A percentile compares a stretch with the other conserved stretches of the same genome.
Conservation (phyloP, 257 asterid genomes). For the Ilex asprella region DNA sequence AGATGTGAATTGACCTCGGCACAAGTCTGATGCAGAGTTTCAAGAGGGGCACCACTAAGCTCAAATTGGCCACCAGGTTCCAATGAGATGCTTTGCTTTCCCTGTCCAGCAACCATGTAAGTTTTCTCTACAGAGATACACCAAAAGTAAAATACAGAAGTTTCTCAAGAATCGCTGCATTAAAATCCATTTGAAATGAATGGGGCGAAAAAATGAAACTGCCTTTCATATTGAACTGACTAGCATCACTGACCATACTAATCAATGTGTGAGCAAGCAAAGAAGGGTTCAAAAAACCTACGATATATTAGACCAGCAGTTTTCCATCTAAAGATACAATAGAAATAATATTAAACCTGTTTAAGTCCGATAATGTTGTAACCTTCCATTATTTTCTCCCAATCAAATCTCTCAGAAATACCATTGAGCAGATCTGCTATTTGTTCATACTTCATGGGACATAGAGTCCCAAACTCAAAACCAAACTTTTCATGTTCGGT, state of each 20-base stretch:
- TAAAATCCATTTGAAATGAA: background rate
- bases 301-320: background rate
- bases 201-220: background rate
- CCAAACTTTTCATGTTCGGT: conserved; percentile 99
- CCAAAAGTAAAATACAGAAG: background rate
- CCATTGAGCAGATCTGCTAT: conserved; percentile 75
- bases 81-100: conserved; percentile 88
- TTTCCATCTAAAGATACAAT: background rate
- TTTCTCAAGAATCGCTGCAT: background rate
- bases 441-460: conserved; percentile 88
- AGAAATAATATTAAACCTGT: conserved; percentile 45
- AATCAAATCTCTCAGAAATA: conserved; percentile 95
- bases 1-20: conserved; percentile 99
- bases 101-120: conserved; percentile 31
- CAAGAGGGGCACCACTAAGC: conserved; percentile 98
- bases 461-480: conserved; percentile 65
- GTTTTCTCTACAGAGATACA: conserved; percentile 1
- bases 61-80: conserved; percentile 99
- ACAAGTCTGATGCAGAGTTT: conserved; percentile 94
- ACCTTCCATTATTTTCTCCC: conserved; percentile 95
- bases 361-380: conserved; percentile 84
- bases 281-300: background rate
- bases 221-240: background rate
- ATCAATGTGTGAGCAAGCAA: too few relatives aligned
- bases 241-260: background rate